phyloP scores from a whole-genome alignment of 2,329 filamentous ascomycete species.

The Dactylella cylindrospora region DNA sequence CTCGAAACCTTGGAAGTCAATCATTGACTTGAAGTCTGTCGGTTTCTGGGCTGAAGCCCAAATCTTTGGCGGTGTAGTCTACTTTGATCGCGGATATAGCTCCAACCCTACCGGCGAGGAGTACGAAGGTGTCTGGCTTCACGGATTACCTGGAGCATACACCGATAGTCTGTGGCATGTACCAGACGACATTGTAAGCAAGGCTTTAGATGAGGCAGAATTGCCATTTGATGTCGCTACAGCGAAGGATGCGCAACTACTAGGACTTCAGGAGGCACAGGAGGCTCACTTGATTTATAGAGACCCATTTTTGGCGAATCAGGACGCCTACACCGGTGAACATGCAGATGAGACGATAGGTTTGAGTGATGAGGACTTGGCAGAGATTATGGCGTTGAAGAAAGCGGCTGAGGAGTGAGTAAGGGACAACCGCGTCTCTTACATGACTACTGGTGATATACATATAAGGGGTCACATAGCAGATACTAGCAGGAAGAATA shows the following conservation, averaged over 20 bases:
- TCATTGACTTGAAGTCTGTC: conserved; percentile 31
- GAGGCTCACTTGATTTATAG: conserved; percentile 28
- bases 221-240: conserved; percentile 25
- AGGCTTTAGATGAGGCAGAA: conserved; percentile 1
- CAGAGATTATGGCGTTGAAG: conserved; percentile 4
- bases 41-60: conserved; percentile 40
- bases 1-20: conserved; percentile 39
- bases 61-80: conserved; percentile 30
- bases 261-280: conserved; percentile 29
- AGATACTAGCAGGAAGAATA: too few species aligned
- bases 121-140: conserved; percentile 34
- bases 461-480: too few species aligned
- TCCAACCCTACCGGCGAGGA: conserved; percentile 4
- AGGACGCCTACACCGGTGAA: conserved; percentile 23
- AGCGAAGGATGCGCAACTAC: conserved; percentile 12
- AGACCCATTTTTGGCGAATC: conserved; percentile 15
- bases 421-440: too few species aligned
- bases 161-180: conserved; percentile 28
- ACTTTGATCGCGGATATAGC: conserved; percentile 24
- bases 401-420: neutral
- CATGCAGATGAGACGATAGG: conserved; percentile 14
- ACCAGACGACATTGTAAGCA: conserved; percentile 20
- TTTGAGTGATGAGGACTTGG: conserved; percentile 22
- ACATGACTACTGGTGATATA: too few species aligned
- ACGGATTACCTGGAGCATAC: conserved; percentile 32